These are phyloP conservation scores for Colletotrichum kahawae DNA, from an alignment of 2,329 filamentous ascomycete species.

Conservation along the genomic window DNA sequence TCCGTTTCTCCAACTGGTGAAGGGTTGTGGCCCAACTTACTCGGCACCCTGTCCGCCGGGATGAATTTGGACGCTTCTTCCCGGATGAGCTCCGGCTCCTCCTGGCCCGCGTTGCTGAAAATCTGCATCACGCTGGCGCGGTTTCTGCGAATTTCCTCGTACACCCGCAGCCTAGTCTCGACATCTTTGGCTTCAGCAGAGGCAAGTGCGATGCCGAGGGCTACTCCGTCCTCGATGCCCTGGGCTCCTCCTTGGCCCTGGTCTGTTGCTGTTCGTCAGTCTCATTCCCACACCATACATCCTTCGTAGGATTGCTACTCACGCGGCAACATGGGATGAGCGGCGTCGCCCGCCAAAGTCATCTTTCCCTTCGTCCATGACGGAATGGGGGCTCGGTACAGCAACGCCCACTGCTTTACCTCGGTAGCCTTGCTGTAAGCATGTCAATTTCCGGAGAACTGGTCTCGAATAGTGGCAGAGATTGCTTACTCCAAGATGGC, in stretches of 20 bases:
- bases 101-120: constrained; percentile 41
- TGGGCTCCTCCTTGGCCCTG: constrained; percentile 43
- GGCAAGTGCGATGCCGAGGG: constrained; percentile 32
- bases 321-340: constrained; percentile 43
- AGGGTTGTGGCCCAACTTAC: constrained; percentile 23
- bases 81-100: constrained; percentile 33
- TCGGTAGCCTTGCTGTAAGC: constrained; percentile 36
- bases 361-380: constrained; percentile 37
- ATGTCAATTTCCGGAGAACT: too few relatives aligned
- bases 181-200: constrained; percentile 26
- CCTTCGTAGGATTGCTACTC: background rate
- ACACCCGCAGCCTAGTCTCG: constrained; percentile 27
- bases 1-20: background rate
- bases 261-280: constrained; percentile 27
- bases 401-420: constrained; percentile 37
- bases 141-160: constrained; percentile 29
- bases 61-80: constrained; percentile 34
- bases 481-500: constrained; percentile 32
- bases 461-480: too few relatives aligned
- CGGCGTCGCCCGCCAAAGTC: constrained; percentile 39
- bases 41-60: constrained; percentile 31
- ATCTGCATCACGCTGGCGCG: constrained; percentile 41
- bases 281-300: background rate
- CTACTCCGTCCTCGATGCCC: constrained; percentile 39
- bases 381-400: constrained; percentile 36